A percentile compares a stretch with the other conserved stretches of the same genome.
phyloP scores from a whole-genome alignment of 2,329 filamentous ascomycete genomes.

The Mycosphaerella arachidis region DNA sequence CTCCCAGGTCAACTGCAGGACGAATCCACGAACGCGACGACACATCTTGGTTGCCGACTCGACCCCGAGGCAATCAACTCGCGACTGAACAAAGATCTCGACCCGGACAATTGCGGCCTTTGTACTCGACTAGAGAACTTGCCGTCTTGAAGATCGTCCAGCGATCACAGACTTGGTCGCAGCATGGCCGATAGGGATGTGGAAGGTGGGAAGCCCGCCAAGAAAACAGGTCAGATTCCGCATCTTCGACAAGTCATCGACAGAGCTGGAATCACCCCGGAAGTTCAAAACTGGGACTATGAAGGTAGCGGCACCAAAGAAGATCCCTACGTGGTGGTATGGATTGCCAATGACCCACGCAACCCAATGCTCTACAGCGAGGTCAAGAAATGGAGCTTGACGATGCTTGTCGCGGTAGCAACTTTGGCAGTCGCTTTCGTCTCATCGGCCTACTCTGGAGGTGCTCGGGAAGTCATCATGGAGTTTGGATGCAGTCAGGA shows the following conservation, averaged over 20 bases:
- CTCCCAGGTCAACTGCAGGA: not conserved
- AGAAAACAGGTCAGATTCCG: slow-evolving; percentile 18
- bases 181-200: slow-evolving; percentile 30
- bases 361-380: slow-evolving; percentile 60
- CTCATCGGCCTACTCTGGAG: slow-evolving; percentile 63
- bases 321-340: slow-evolving; percentile 64
- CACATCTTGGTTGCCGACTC: not conserved
- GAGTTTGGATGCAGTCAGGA: slow-evolving; percentile 53
- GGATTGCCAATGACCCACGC: slow-evolving; percentile 60
- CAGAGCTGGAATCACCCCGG: slow-evolving; percentile 32
- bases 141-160: no score
- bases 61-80: not conserved
- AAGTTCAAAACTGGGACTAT: slow-evolving; percentile 33
- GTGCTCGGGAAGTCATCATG: slow-evolving; percentile 49
- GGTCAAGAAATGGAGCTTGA: slow-evolving; percentile 62
- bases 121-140: no score
- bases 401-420: slow-evolving; percentile 58
- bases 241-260: slow-evolving; percentile 32
- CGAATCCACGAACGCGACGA: not conserved
- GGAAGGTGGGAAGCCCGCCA: slow-evolving; percentile 25
- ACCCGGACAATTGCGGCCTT: not conserved
- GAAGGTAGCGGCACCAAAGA: slow-evolving; percentile 55
- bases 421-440: slow-evolving; percentile 66
- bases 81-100: not conserved
- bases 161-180: not conserved